A percentile compares a stretch with the other conserved stretches of the same genome.
phyloP scores from a whole-genome alignment of 305 asterid genomes.

The Fraxinus latifolia region DNA sequence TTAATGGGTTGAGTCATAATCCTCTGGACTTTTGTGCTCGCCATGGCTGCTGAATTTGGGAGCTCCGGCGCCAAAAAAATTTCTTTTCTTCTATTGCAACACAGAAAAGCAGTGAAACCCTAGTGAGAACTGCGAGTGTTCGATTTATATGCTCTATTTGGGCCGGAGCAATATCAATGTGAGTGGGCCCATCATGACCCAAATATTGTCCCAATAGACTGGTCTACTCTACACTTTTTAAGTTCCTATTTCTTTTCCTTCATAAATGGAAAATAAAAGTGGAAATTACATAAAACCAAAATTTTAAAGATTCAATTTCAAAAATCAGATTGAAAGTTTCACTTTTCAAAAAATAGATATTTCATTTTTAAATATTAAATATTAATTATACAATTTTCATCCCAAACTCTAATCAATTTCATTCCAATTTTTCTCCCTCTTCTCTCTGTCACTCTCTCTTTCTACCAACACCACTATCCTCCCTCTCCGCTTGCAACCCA shows the following conservation, averaged over 20 bases:
- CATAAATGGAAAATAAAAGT: no score
- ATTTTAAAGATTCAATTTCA: no score
- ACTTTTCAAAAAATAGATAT: no score
- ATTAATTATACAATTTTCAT: no score
- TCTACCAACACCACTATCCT: no score
- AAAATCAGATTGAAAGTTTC: no score
- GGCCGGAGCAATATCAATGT: neutral
- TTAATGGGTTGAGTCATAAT: slow-evolving; percentile 57
- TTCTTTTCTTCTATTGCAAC: neutral
- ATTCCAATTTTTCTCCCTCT: no score
- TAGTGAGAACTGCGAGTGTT: slow-evolving; percentile 11
- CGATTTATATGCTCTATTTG: neutral
- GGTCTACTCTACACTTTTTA: neutral
- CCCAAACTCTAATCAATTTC: no score
- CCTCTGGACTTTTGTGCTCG: slow-evolving; percentile 53
- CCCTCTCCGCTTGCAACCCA: no score
- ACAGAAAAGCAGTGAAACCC: slow-evolving; percentile 29
- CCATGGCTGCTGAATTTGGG: slow-evolving; percentile 40
- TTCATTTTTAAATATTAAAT: no score
- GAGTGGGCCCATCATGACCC: neutral
- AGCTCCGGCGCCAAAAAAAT: slow-evolving; percentile 7
- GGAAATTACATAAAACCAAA: no score
- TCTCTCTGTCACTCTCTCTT: no score
- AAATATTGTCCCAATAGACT: neutral
- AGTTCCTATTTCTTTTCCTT: neutral